These are phyloP conservation scores for Paraphaeosphaeria minitans DNA, from an alignment of 2,329 filamentous ascomycete species.

Conservation along the genomic window DNA sequence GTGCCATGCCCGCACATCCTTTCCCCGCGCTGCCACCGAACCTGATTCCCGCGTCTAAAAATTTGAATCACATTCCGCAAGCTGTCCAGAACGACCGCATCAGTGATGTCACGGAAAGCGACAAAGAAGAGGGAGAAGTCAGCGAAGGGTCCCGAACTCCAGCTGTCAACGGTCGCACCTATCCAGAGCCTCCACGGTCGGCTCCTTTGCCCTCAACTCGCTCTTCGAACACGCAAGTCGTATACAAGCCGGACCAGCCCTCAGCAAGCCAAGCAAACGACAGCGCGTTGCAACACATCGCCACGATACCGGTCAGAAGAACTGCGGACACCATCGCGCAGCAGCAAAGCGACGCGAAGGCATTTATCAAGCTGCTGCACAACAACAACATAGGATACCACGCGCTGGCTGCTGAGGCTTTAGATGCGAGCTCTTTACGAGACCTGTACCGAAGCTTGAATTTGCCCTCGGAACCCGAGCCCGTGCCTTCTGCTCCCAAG, in stretches of 20 bases:
- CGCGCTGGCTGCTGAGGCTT: slow-evolving; percentile 58
- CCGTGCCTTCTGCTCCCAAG: slow-evolving; percentile 27
- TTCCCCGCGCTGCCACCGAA: slow-evolving; percentile 15
- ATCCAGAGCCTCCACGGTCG: slow-evolving; percentile 30
- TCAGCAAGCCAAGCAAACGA: slow-evolving; percentile 22
- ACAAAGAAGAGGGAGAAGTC: slow-evolving; percentile 76
- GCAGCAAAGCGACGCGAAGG: slow-evolving; percentile 41
- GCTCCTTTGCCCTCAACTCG: slow-evolving; percentile 19
- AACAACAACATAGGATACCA: slow-evolving; percentile 72
- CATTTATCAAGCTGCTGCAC: slow-evolving; percentile 48
- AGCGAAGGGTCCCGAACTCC: slow-evolving; percentile 58
- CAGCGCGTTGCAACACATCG: slow-evolving; percentile 9
- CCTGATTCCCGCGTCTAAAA: slow-evolving; percentile 10
- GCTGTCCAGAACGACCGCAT: slow-evolving; percentile 30
- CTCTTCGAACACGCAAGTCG: slow-evolving; percentile 11
- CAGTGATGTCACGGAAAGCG: slow-evolving; percentile 45
- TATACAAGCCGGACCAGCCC: slow-evolving; percentile 26
- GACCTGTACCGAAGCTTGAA: slow-evolving; percentile 35
- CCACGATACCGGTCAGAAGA: slow-evolving; percentile 8
- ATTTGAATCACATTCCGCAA: slow-evolving; percentile 10
- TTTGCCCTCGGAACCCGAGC: slow-evolving; percentile 34
- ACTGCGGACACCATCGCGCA: slow-evolving; percentile 18
- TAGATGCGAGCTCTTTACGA: slow-evolving; percentile 34
- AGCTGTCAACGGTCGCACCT: slow-evolving; percentile 14
- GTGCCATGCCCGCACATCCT: slow-evolving; percentile 21